phyloP scores from a whole-genome alignment of 371 early-diverging fungal genomes.

The Mortierella sp. region DNA sequence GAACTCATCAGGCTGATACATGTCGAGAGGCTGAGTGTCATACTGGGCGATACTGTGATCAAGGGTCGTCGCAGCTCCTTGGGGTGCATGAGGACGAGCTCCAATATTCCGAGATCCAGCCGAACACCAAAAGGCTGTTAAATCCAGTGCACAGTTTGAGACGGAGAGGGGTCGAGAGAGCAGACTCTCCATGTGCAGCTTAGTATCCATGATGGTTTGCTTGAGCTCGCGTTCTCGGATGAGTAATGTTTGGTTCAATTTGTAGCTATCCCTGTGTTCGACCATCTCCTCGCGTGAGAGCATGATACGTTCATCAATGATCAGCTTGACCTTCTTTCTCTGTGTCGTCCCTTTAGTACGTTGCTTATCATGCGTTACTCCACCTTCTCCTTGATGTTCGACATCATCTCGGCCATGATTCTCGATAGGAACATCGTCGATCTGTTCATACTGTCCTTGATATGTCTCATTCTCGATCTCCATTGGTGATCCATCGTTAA shows the following conservation, averaged over 20 bases:
- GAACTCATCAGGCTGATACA: not conserved
- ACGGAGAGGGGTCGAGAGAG: slow-evolving; percentile 15
- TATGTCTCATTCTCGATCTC: not conserved
- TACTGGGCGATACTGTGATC: not conserved
- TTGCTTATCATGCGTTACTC: not conserved
- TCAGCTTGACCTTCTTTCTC: not conserved
- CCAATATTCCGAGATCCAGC: slow-evolving; percentile 11
- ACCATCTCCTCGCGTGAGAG: slow-evolving; percentile 19
- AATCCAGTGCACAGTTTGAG: slow-evolving; percentile 14
- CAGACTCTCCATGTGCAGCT: slow-evolving; percentile 10
- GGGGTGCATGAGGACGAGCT: not conserved
- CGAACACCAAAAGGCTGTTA: slow-evolving; percentile 24
- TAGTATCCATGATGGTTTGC: not conserved
- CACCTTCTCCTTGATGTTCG: not conserved
- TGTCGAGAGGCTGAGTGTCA: not conserved
- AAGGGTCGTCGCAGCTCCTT: not conserved
- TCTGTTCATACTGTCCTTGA: not conserved
- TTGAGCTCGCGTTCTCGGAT: slow-evolving; percentile 15
- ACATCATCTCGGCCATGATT: not conserved
- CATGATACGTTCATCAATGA: slow-evolving; percentile 21
- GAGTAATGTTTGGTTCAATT: slow-evolving; percentile 6
- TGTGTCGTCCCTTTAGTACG: not conserved
- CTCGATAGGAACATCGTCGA: not conserved
- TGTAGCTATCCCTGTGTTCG: slow-evolving; percentile 10
- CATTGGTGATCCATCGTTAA: slow-evolving; percentile 1